Evolutionary conservation across 331 rosid genomes (phyloP).

Genomic region (Acacia concinna): DNA sequence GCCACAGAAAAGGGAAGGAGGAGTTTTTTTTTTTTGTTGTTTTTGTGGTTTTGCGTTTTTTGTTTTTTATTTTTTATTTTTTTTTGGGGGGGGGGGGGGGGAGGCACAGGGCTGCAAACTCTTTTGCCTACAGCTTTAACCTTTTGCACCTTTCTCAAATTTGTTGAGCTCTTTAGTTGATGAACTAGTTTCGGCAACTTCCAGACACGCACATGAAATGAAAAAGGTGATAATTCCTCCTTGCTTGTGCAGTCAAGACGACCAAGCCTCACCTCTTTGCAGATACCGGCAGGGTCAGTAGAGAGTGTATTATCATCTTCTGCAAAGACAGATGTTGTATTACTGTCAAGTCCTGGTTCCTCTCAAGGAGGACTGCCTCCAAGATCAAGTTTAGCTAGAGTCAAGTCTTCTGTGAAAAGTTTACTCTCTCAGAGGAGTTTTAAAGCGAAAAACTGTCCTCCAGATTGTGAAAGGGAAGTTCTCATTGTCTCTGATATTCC

Average conservation of each 20-base stretch:
- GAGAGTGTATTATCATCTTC: conserved; percentile 50
- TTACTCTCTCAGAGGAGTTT: conserved; percentile 64
- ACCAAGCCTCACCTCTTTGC: conserved; percentile 63
- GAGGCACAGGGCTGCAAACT: neutral
- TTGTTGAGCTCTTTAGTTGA: conserved; percentile 16
- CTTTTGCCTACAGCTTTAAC: neutral
- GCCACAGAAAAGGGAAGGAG: neutral
- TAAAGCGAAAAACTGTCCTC: conserved; percentile 41
- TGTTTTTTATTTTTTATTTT: too few relatives aligned
- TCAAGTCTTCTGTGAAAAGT: conserved; percentile 53
- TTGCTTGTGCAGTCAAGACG: conserved; percentile 49
- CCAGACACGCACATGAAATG: conserved; percentile 42
- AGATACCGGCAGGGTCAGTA: conserved; percentile 65
- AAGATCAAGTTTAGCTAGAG: conserved; percentile 61
- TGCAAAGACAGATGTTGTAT: conserved; percentile 47
- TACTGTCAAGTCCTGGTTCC: conserved; percentile 50
- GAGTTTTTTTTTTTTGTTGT: too few relatives aligned
- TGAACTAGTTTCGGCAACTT: conserved; percentile 34
- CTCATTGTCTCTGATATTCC: conserved; percentile 60
- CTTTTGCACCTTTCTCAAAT: neutral
- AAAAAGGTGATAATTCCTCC: conserved; percentile 37
- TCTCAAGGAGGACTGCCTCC: conserved; percentile 68
- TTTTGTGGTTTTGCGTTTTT: too few relatives aligned
- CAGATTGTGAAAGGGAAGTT: conserved; percentile 51
- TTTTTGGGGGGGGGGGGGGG: too few relatives aligned